Base-by-base conservation (phyloP, 2,329 filamentous ascomycete genomes). In the Alternaria metachromatica region DNA sequence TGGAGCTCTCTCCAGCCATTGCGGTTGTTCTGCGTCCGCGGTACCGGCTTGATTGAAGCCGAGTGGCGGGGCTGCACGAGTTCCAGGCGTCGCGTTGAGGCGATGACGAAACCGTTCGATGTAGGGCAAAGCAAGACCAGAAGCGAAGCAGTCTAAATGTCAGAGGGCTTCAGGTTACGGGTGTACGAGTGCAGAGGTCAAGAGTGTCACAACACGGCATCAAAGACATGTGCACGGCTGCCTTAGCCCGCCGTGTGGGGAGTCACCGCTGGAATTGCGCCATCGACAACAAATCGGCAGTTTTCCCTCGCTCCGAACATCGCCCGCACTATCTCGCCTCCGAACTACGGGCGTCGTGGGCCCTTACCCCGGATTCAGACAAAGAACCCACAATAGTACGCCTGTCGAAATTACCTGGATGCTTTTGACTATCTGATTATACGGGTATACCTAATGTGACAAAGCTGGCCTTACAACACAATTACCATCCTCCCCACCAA, bases 201-300 rank as follows among this genome's bases (percentile, higher is more conserved):
- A 51, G 45, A 43, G 60, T 33, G 56, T 25, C 15, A 50, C 50
- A 26, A 33, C 20, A 62, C 66, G 61, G 63, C 49, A 55, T 62
- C 58, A 62, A 58, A 59, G 62, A 61, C 64, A 57, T 62, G 67
- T 73, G 68, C 68, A 70, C 72, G 72, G 71, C 67, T 51, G 72
- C 70, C 46, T 69, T 70, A 63, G 69, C 46, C 37, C 60, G 63
- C 62, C 67, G 64, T 72, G 68, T 72, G 68, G 64, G 68, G 75
- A 78, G 76, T 78, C 75, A 78, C 71, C 70, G 72, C 73, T 72
- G 66, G 59, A 64, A 78, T 78, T 73, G 73, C 76, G 74, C 75
- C 71, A 78, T 78, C 69, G 63, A 55, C 44, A 23, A 44, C 58
- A 55, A 70, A 74, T 73, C 73, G 72, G 71, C 68, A 67, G 43